phyloP scores from a whole-genome alignment of 257 asterid species.

The Datura wrightii region DNA sequence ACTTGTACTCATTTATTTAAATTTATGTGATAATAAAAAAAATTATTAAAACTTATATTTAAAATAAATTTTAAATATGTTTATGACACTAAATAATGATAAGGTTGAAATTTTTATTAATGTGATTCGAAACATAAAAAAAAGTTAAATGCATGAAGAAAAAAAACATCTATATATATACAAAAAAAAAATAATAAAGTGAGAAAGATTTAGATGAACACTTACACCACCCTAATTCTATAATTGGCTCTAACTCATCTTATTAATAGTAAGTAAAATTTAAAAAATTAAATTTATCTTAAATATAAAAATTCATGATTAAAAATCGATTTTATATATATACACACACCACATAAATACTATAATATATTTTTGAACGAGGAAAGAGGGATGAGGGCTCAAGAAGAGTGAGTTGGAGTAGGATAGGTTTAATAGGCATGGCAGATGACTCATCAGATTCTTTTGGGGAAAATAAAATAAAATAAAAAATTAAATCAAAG shows the following conservation, averaged over 20 bases:
- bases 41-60: background rate
- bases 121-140: no score
- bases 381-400: conserved; percentile 17
- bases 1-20: background rate
- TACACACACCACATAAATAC: background rate
- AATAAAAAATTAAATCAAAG: background rate
- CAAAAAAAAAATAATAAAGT: no score
- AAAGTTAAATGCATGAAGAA: no score
- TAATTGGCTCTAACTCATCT: background rate
- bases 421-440: background rate
- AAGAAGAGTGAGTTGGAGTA: conserved; percentile 23
- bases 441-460: background rate
- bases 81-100: background rate
- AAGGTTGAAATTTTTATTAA: background rate
- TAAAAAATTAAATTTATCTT: background rate
- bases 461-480: background rate
- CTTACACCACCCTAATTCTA: background rate
- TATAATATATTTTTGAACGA: background rate
- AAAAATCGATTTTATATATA: no score
- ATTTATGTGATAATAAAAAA: background rate
- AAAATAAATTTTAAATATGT: background rate
- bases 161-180: no score
- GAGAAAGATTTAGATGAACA: no score
- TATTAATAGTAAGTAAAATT: background rate
- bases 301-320: background rate